Percentiles rank a stretch among this genome's conserved stretches.
phyloP scores from a whole-genome alignment of 163 green algal genomes.

The Scenedesmus sp. region DNA sequence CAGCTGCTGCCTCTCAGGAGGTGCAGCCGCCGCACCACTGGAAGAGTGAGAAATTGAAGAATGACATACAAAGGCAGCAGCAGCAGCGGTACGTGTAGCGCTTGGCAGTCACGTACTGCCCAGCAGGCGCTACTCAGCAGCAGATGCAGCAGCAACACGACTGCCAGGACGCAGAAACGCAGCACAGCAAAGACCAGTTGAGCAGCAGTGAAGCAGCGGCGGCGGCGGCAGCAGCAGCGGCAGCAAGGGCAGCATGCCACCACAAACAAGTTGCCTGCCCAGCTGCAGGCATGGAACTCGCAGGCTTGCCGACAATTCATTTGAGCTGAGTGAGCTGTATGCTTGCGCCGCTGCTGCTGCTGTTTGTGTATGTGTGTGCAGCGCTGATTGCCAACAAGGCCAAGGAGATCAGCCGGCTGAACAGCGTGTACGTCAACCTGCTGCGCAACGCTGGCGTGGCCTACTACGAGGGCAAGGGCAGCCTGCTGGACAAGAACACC shows the following conservation, averaged over 20 bases:
- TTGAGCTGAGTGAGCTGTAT: not conserved
- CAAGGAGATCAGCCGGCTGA: constrained; percentile 94
- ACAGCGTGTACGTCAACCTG: constrained; percentile 92
- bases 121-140: not conserved
- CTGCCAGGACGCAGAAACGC: too few species aligned
- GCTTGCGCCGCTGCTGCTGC: too few species aligned
- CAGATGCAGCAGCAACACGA: too few species aligned
- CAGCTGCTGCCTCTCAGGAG: not conserved
- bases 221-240: not conserved
- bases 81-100: not conserved
- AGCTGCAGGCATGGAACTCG: too few species aligned
- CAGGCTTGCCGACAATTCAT: not conserved
- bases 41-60: constrained; percentile 45
- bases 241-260: not conserved
- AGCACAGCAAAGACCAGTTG: not conserved
- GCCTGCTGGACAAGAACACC: constrained; percentile 89
- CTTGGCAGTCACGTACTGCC: not conserved
- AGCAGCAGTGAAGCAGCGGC: too few species aligned
- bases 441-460: constrained; percentile 86
- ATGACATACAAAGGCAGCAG: not conserved
- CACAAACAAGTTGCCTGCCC: not conserved
- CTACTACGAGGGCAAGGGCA: constrained; percentile 74
- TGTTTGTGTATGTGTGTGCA: not conserved
- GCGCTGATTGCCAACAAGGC: constrained; percentile 51
- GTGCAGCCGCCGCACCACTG: constrained; percentile 55